Evolutionary conservation across 1,284 basidiomycete genomes (phyloP).

Genomic region (Heterobasidion occidentale): DNA sequence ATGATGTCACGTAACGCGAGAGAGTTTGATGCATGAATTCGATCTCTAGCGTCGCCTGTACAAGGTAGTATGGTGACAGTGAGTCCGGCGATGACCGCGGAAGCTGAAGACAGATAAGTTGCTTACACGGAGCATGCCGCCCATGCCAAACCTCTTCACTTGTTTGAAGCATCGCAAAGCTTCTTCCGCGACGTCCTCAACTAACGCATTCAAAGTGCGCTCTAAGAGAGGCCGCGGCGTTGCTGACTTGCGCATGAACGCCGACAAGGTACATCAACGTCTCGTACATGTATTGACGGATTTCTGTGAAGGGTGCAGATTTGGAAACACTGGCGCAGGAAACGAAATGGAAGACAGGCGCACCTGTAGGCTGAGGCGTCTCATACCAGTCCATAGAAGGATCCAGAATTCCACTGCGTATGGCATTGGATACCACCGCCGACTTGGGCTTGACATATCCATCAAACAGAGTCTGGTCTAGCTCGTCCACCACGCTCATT

Average conservation of each 20-base stretch:
- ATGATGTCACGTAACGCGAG: slow-evolving; percentile 76
- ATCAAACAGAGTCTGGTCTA: slow-evolving; percentile 85
- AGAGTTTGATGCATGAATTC: slow-evolving; percentile 98
- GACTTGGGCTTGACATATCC: slow-evolving; percentile 81
- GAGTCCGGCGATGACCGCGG: background rate
- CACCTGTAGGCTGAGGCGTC: slow-evolving; percentile 82
- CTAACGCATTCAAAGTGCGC: slow-evolving; percentile 75
- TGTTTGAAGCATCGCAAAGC: slow-evolving; percentile 81
- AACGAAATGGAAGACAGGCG: slow-evolving; percentile 13
- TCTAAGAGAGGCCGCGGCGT: slow-evolving; percentile 74
- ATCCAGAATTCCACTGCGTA: slow-evolving; percentile 77
- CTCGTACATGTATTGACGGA: slow-evolving; percentile 92
- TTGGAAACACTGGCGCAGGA: background rate
- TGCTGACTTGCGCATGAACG: slow-evolving; percentile 86
- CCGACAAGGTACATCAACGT: slow-evolving; percentile 84
- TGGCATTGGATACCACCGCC: slow-evolving; percentile 53
- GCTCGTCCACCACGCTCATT: slow-evolving; percentile 69
- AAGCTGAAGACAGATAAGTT: slow-evolving; percentile 20
- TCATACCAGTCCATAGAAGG: slow-evolving; percentile 87
- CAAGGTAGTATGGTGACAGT: slow-evolving; percentile 1
- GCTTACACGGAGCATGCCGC: slow-evolving; percentile 89
- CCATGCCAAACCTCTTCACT: slow-evolving; percentile 90
- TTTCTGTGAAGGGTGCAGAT: slow-evolving; percentile 45
- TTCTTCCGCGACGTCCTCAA: slow-evolving; percentile 78
- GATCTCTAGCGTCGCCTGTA: slow-evolving; percentile 93